Conservation (phyloP, 1,139 yeast species). For the Geotrichum fermentans region DNA sequence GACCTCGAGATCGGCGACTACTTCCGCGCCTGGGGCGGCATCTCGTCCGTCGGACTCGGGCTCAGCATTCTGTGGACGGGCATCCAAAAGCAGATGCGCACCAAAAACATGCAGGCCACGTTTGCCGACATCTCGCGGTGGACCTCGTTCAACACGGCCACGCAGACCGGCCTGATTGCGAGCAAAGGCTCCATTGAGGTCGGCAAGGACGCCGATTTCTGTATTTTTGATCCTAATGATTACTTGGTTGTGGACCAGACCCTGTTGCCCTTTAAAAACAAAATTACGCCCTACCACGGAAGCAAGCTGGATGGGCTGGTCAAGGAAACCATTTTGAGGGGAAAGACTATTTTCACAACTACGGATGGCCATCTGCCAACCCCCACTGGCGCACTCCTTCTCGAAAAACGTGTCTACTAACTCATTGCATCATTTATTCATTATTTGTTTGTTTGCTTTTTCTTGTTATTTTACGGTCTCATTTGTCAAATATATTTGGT, state of each 20-base stretch:
- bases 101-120: slow-evolving; percentile 35
- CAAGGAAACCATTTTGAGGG: slow-evolving; percentile 72
- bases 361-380: slow-evolving; percentile 53
- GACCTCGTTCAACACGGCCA: slow-evolving; percentile 80
- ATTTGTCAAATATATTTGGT: too few relatives aligned
- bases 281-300: slow-evolving; percentile 81
- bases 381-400: slow-evolving; percentile 55
- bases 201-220: slow-evolving; percentile 86
- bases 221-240: slow-evolving; percentile 65
- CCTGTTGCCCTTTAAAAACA: slow-evolving; percentile 70
- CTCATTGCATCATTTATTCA: not conserved
- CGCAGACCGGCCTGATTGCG: slow-evolving; percentile 72
- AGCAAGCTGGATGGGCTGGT: slow-evolving; percentile 65
- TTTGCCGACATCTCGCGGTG: slow-evolving; percentile 64
- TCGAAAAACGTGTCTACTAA: slow-evolving; percentile 40
- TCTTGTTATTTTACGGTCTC: not conserved
- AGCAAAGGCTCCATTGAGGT: slow-evolving; percentile 63
- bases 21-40: slow-evolving; percentile 96
- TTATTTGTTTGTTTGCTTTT: not conserved
- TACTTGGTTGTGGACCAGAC: slow-evolving; percentile 54
- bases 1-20: slow-evolving; percentile 80
- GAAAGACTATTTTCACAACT: slow-evolving; percentile 57
- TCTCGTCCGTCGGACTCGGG: slow-evolving; percentile 87
- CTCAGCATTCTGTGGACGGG: slow-evolving; percentile 75
- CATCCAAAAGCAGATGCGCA: slow-evolving; percentile 43